A percentile compares a stretch with the other conserved stretches of the same genome.
Conservation (phyloP, 2,329 filamentous ascomycete species). For the Chaetomiaceae sp. region DNA sequence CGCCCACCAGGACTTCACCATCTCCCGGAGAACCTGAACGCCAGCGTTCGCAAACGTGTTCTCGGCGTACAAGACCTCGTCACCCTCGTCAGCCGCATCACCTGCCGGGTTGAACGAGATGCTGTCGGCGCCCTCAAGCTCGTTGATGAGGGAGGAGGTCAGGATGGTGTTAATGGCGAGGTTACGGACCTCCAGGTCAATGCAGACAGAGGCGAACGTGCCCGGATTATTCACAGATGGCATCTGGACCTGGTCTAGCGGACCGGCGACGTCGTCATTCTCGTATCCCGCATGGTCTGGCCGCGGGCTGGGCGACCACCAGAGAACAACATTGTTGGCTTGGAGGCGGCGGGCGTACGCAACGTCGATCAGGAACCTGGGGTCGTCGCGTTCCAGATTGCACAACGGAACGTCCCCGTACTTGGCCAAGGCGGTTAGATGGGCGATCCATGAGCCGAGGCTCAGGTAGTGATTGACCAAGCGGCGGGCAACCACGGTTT, state of each 20-base stretch:
- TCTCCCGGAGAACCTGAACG: slow-evolving; percentile 84
- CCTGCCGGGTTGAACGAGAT: slow-evolving; percentile 76
- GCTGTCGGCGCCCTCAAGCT: slow-evolving; percentile 83
- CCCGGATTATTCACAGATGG: slow-evolving; percentile 88
- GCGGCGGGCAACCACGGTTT: slow-evolving; percentile 77
- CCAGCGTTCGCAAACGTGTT: slow-evolving; percentile 90
- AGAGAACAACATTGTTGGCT: slow-evolving; percentile 86
- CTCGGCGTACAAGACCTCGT: slow-evolving; percentile 71
- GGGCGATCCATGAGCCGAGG: slow-evolving; percentile 85
- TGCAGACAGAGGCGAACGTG: slow-evolving; percentile 92
- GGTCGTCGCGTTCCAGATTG: slow-evolving; percentile 91
- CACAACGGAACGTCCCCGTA: slow-evolving; percentile 94
- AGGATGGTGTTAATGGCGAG: slow-evolving; percentile 96
- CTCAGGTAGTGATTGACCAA: slow-evolving; percentile 86
- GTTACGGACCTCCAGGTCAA: slow-evolving; percentile 90
- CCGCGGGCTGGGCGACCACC: slow-evolving; percentile 85
- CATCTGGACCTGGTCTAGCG: slow-evolving; percentile 84
- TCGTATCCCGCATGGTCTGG: slow-evolving; percentile 97
- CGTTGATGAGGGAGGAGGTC: slow-evolving; percentile 93
- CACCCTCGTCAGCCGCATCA: slow-evolving; percentile 54
- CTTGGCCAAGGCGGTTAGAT: slow-evolving; percentile 78
- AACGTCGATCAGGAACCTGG: slow-evolving; percentile 90
- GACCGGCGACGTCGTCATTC: slow-evolving; percentile 77
- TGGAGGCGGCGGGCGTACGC: slow-evolving; percentile 87
- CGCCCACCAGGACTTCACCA: slow-evolving; percentile 98